Evolutionary conservation across 2,329 filamentous ascomycete genomes (phyloP).

Genomic region (Aspergillus tubingensis): DNA sequence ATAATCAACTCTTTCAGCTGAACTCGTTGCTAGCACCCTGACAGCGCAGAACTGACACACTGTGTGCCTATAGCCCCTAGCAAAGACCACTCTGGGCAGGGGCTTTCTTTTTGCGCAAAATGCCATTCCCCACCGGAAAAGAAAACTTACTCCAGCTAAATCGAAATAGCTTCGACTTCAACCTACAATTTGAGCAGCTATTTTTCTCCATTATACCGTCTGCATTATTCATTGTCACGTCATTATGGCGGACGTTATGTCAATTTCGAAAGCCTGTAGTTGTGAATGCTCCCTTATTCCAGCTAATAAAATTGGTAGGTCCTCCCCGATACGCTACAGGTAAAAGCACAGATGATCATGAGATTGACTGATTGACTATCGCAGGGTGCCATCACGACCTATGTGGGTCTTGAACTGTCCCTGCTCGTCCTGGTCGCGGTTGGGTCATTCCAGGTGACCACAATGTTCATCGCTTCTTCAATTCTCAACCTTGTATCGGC

Average conservation of each 20-base stretch:
- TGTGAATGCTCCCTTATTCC: slow-evolving; percentile 31
- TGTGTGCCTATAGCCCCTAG: no score
- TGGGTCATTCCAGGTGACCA: slow-evolving; percentile 12
- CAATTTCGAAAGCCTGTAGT: slow-evolving; percentile 33
- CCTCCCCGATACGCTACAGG: background rate
- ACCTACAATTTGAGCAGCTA: slow-evolving; percentile 15
- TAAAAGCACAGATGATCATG: no score
- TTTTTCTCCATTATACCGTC: slow-evolving; percentile 21
- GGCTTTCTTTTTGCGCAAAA: background rate
- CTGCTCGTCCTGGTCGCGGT: slow-evolving; percentile 28
- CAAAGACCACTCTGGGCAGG: no score
- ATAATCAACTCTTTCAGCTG: no score
- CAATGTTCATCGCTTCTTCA: slow-evolving; percentile 34
- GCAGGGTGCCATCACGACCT: background rate
- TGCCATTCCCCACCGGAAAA: background rate
- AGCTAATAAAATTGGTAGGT: slow-evolving; percentile 31
- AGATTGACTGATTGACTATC: no score
- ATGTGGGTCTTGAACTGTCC: slow-evolving; percentile 20
- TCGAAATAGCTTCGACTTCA: slow-evolving; percentile 16
- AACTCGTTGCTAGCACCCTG: no score
- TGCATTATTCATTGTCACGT: slow-evolving; percentile 15
- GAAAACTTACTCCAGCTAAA: slow-evolving; percentile 11
- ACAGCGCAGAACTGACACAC: no score
- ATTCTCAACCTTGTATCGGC: slow-evolving; percentile 30
- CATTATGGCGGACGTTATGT: slow-evolving; percentile 31